Conservation (phyloP, 805 yeast species). For the Wickerhamiella azymoides region DNA sequence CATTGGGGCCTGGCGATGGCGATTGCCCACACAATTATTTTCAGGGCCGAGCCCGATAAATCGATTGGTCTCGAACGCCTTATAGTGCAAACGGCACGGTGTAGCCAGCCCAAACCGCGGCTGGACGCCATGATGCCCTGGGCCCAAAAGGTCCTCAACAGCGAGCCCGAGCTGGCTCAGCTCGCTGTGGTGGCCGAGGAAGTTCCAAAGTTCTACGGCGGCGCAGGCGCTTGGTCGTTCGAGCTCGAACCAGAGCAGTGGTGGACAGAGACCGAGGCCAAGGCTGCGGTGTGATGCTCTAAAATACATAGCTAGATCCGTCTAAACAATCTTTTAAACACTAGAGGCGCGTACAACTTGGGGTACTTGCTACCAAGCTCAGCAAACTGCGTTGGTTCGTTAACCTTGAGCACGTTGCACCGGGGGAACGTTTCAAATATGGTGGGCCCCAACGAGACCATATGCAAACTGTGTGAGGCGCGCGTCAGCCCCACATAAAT, state of each 20-base stretch:
- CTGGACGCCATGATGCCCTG: conserved; percentile 25
- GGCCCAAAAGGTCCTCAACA: conserved; percentile 23
- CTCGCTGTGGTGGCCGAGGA: conserved; percentile 18
- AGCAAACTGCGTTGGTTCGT: neutral
- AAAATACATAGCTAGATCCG: too few species aligned
- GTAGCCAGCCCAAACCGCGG: conserved; percentile 7
- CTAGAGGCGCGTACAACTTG: neutral
- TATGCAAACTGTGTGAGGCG: neutral
- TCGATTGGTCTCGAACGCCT: conserved; percentile 5
- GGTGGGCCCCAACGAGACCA: neutral
- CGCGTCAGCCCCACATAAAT: conserved; percentile 5
- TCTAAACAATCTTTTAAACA: neutral
- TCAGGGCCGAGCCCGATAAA: conserved; percentile 21
- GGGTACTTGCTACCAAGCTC: neutral
- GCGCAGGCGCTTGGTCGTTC: conserved; percentile 17
- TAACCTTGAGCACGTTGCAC: neutral
- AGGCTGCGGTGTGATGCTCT: too few species aligned
- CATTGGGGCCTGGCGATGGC: conserved; percentile 26
- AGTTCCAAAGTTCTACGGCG: conserved; percentile 11
- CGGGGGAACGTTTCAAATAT: neutral
- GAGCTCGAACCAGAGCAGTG: conserved; percentile 4
- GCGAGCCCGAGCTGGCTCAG: conserved; percentile 24
- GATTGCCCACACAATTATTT: conserved; percentile 19
- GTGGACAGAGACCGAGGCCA: conserved; percentile 1
- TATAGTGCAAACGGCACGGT: conserved; percentile 6